Evolutionary conservation across 225 moss, liverwort and hornwort genomes (phyloP).

Genomic region (Pleurozium schreberi): DNA sequence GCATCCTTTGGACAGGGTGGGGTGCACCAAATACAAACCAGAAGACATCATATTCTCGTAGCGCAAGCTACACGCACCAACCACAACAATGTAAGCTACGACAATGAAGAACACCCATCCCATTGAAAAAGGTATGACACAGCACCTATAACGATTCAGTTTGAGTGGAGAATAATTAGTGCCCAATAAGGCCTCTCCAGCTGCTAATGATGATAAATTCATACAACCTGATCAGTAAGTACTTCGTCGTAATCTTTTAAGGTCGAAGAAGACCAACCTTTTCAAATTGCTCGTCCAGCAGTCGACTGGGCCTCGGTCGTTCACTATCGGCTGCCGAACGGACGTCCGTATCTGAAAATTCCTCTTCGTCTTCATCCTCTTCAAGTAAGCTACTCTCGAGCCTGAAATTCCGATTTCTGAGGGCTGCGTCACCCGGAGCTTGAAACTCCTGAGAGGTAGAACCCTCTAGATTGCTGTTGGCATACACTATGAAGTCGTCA

Average conservation of each 20-base stretch:
- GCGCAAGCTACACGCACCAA: slow-evolving; percentile 46
- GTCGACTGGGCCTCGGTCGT: slow-evolving; percentile 36
- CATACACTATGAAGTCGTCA: slow-evolving; percentile 77
- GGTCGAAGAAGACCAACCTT: slow-evolving; percentile 19
- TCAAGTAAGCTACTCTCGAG: slow-evolving; percentile 7
- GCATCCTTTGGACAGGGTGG: neutral
- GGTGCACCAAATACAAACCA: neutral
- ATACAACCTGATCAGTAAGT: neutral
- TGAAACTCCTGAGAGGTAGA: slow-evolving; percentile 13
- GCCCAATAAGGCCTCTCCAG: neutral
- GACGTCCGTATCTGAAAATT: slow-evolving; percentile 3
- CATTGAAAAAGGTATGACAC: neutral
- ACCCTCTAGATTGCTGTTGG: slow-evolving; percentile 39
- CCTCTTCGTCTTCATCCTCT: slow-evolving; percentile 29
- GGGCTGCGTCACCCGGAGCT: neutral
- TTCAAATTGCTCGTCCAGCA: slow-evolving; percentile 84
- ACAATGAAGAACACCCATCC: neutral
- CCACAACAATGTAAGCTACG: neutral
- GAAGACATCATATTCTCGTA: slow-evolving; percentile 62
- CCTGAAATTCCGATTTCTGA: neutral
- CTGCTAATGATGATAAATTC: neutral
- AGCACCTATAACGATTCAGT: neutral
- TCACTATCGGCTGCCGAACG: slow-evolving; percentile 4
- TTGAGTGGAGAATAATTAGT: neutral
- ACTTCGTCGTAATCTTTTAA: neutral